Evolutionary conservation across 2,329 filamentous ascomycete genomes (phyloP).

Genomic region (Clonostachys rosea): DNA sequence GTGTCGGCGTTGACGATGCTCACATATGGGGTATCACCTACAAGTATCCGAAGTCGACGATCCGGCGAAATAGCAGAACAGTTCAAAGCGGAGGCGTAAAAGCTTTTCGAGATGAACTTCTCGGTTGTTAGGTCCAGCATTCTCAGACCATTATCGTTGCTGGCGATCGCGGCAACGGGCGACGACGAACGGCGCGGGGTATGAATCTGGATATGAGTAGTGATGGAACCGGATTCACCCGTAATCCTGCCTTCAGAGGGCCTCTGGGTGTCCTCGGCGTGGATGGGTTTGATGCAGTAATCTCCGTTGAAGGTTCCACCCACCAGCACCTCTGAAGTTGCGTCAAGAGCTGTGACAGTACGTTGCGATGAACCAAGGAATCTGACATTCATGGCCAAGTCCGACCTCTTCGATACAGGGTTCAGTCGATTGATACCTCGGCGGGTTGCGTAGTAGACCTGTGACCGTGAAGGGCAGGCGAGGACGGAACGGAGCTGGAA

Average conservation of each 20-base stretch:
- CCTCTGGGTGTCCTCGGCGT: conserved; percentile 26
- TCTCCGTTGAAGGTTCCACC: conserved; percentile 55
- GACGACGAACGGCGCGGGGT: conserved; percentile 42
- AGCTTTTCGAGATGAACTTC: conserved; percentile 45
- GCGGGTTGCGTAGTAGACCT: conserved; percentile 51
- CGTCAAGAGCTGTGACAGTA: conserved; percentile 45
- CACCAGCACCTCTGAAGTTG: conserved; percentile 49
- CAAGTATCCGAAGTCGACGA: conserved; percentile 64
- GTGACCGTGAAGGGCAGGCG: conserved; percentile 48
- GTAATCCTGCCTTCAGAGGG: conserved; percentile 43
- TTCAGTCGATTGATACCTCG: conserved; percentile 48
- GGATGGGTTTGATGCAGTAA: conserved; percentile 43
- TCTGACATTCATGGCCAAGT: conserved; percentile 8
- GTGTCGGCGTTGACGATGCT: conserved; percentile 67
- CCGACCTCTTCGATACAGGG: conserved; percentile 39
- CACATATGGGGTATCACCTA: conserved; percentile 63
- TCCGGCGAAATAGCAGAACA: conserved; percentile 70
- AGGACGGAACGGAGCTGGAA: conserved; percentile 63
- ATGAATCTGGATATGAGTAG: conserved; percentile 60
- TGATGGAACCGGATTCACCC: conserved; percentile 47
- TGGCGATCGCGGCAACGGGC: conserved; percentile 55
- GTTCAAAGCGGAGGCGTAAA: conserved; percentile 62
- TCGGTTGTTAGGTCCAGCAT: conserved; percentile 55
- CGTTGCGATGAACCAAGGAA: conserved; percentile 16
- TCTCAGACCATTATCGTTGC: conserved; percentile 57